Conservation (phyloP, 176 grass and related monocot species). For the Rhynchospora pubera region DNA sequence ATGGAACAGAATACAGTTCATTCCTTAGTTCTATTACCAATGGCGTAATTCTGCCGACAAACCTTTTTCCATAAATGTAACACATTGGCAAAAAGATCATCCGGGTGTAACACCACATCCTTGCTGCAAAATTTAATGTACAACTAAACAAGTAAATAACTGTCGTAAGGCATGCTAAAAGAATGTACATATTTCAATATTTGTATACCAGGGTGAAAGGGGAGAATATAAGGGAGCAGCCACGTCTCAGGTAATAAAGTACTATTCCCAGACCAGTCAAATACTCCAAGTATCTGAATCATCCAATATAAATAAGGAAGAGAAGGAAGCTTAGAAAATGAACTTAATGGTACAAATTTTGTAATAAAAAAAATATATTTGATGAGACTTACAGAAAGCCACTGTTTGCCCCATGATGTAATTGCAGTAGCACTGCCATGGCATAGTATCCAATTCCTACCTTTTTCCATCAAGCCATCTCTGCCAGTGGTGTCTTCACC, state of each 20-base stretch:
- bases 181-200: no score
- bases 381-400: constrained; percentile 51
- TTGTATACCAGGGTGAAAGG: constrained; percentile 73
- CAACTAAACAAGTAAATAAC: neutral
- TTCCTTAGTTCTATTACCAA: constrained; percentile 60
- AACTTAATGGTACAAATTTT: neutral
- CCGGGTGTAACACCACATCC: constrained; percentile 93
- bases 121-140: no score
- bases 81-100: constrained; percentile 97
- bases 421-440: constrained; percentile 81
- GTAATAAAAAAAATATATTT: constrained; percentile 7
- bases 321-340: no score
- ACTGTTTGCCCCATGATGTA: constrained; percentile 95
- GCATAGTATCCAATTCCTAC: constrained; percentile 73
- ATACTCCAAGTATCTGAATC: constrained; percentile 80
- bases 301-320: no score
- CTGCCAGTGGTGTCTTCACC: constrained; percentile 56
- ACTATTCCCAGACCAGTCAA: constrained; percentile 98
- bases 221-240: constrained; percentile 71
- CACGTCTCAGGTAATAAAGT: constrained; percentile 87
- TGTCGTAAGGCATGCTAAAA: no score
- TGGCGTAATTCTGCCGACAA: constrained; percentile 61
- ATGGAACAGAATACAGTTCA: constrained; percentile 57
- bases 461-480: constrained; percentile 84
- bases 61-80: constrained; percentile 90